phyloP scores from a whole-genome alignment of 176 grass and related monocot species.

The Zoysia pacifica region DNA sequence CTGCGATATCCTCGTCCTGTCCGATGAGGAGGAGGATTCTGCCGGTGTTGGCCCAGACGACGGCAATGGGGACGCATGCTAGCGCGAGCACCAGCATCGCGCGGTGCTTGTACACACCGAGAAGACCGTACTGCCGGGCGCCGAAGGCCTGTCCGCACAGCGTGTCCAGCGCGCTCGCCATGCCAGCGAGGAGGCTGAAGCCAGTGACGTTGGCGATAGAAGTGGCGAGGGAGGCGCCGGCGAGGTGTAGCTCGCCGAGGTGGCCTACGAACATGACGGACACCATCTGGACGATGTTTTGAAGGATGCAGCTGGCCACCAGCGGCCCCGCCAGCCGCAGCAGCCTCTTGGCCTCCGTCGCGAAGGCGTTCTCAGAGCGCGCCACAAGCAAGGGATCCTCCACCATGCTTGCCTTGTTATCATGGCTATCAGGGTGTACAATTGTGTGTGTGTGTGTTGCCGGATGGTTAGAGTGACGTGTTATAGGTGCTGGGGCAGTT shows the following conservation, averaged over 20 bases:
- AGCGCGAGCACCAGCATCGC: constrained; percentile 10
- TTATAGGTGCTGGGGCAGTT: neutral
- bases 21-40: neutral
- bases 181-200: constrained; percentile 29
- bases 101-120: neutral
- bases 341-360: neutral
- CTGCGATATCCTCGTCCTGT: neutral
- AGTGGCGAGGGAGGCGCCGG: constrained; percentile 1
- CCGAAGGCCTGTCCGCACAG: constrained; percentile 62
- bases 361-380: neutral
- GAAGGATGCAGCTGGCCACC: constrained; percentile 19
- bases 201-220: constrained; percentile 24
- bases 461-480: neutral
- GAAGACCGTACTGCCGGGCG: constrained; percentile 26
- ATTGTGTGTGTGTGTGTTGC: neutral
- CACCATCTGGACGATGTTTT: constrained; percentile 5
- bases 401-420: neutral
- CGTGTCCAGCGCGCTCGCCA: constrained; percentile 58
- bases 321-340: constrained; percentile 8
- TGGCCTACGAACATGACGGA: constrained; percentile 19
- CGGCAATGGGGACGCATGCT: neutral
- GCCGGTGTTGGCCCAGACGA: neutral
- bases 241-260: constrained; percentile 8
- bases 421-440: neutral
- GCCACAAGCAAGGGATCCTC: neutral